Base-by-base conservation (phyloP, 2,329 filamentous ascomycete species). In the Aureobasidium sp. region DNA sequence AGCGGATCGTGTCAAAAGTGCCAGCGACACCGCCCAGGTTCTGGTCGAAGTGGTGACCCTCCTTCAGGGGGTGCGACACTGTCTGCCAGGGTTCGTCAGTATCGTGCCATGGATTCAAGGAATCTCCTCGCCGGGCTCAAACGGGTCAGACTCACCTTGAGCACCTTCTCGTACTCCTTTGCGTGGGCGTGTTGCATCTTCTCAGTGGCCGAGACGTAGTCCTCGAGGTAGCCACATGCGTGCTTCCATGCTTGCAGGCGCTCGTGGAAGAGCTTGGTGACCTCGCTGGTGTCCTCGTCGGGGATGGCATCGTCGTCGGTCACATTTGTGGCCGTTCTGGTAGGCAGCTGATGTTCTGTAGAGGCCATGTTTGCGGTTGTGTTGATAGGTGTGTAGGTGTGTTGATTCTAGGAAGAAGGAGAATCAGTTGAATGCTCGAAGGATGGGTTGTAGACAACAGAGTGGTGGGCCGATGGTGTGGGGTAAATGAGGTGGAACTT, bases 181-280 rank as follows among this genome's bases (percentile, higher is more conserved):
- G 90, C 86, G 68, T 96, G 88, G 12, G 84, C 82, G 72, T 87
- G 88, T 72, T 97, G 88, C 63, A 90, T 81, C 81, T 93, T 97
- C 75, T 96, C 91, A 3, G 91, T 90, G 7, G 89, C 87, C 34
- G 79, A 80, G 70, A 97, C 82, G 74, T 97, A 99, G 57, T 96
- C 91, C 76, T 97, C 91, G 52, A 99, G 82, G 72, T 96, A 93
- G 62, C 82, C 90, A 65, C 91, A 90, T 64, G 92, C 90, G 74
- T 97, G 93, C 75, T 97, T 97, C 91, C 91, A 99, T 51, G 94
- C 94, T 70, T 90, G 88, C 64, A 99, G 82, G 67, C 94, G 86
- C 79, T 97, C 91, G 61, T 87, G 82, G 66, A 99, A 87, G 55
- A 97, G 82, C 72, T 75, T 79, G 48, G 78, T 80, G 44, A 75